A percentile compares a stretch with the other conserved stretches of the same genome.
Conservation (phyloP, 805 yeast species). For the Hanseniaspora lindneri region DNA sequence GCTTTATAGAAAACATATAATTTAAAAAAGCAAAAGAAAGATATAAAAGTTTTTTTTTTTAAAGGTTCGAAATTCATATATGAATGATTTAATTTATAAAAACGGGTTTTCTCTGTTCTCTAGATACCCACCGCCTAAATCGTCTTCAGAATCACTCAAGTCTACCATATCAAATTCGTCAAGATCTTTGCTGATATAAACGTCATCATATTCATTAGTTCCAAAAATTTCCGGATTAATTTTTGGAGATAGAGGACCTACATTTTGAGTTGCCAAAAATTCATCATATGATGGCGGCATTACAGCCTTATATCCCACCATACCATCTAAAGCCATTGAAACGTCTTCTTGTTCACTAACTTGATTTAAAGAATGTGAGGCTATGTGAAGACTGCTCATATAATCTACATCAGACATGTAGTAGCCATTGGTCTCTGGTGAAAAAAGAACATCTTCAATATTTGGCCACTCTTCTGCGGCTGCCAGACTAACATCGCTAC, state of each 20-base stretch:
- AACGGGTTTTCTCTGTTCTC: slow-evolving; percentile 11
- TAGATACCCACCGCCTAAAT: slow-evolving; percentile 7
- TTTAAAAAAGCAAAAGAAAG: too few species aligned
- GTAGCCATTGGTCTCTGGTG: not conserved
- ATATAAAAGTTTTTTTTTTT: too few species aligned
- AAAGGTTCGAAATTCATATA: too few species aligned
- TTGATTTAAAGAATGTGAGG: slow-evolving; percentile 31
- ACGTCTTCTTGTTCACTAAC: slow-evolving; percentile 23
- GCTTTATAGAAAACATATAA: slow-evolving; percentile 21
- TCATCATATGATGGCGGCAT: slow-evolving; percentile 13
- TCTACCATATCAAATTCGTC: slow-evolving; percentile 17
- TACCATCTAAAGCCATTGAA: not conserved
- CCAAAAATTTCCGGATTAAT: slow-evolving; percentile 7
- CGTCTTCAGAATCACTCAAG: slow-evolving; percentile 13
- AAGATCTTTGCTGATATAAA: slow-evolving; percentile 8
- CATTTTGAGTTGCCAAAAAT: slow-evolving; percentile 7
- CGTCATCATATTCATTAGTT: not conserved
- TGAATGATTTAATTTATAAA: not conserved
- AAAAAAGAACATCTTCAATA: slow-evolving; percentile 4
- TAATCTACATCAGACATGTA: not conserved
- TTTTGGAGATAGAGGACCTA: slow-evolving; percentile 9
- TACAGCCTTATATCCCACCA: not conserved
- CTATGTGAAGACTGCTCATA: slow-evolving; percentile 24
- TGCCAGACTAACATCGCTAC: not conserved
- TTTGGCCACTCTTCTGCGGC: not conserved